Conservation (phyloP, 345 rosid species). For the Pugionium dolabratum region DNA sequence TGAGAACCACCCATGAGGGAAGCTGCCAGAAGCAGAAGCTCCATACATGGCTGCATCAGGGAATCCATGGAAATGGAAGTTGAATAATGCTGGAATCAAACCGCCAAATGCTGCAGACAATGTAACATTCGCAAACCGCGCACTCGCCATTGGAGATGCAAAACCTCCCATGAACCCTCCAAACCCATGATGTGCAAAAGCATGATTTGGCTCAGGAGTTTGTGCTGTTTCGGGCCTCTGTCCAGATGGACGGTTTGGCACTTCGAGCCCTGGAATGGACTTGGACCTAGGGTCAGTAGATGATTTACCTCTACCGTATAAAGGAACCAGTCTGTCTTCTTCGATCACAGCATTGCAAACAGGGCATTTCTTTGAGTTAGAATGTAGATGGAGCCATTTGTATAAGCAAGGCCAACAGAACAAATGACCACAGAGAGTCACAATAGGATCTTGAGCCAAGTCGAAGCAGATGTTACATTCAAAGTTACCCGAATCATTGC, state of each 20-base stretch:
- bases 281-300: constrained; percentile 84
- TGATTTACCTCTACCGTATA: constrained; percentile 92
- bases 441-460: constrained; percentile 97
- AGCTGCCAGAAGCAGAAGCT: constrained; percentile 55
- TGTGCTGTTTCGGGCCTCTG: constrained; percentile 98
- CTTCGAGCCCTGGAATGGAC: constrained; percentile 73
- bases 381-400: constrained; percentile 93
- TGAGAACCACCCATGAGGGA: constrained; percentile 73
- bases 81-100: constrained; percentile 77
- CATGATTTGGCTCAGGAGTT: constrained; percentile 70
- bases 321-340: constrained; percentile 90
- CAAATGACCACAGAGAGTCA: constrained; percentile 95
- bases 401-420: constrained; percentile 99
- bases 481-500: constrained; percentile 68
- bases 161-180: constrained; percentile 89
- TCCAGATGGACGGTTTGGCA: constrained; percentile 92
- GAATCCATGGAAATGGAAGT: constrained; percentile 82
- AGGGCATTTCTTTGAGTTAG: constrained; percentile 76
- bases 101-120: constrained; percentile 86
- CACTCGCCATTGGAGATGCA: constrained; percentile 66
- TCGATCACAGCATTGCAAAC: constrained; percentile 89
- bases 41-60: constrained; percentile 84
- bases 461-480: constrained; percentile 99
- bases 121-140: constrained; percentile 83
- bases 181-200: constrained; percentile 69